Percentiles rank a stretch among this genome's conserved stretches.
These are phyloP conservation scores for Didymella pomorum DNA, from an alignment of 2,329 filamentous ascomycete genomes.

Conservation along the genomic window DNA sequence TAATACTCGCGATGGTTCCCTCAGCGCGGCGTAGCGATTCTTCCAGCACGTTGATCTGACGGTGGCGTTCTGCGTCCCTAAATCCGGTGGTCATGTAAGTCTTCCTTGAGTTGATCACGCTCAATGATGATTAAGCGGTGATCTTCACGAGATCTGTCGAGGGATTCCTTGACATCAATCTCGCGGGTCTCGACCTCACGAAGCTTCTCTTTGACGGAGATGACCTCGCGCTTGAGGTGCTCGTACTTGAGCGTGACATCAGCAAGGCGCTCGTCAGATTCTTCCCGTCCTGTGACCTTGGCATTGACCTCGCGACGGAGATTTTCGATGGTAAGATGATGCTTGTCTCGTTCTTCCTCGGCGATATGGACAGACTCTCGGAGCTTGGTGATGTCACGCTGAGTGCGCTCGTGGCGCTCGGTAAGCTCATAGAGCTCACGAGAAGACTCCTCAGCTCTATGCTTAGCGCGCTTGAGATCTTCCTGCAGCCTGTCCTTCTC, in stretches of 20 bases:
- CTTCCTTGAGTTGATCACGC: conserved; percentile 35
- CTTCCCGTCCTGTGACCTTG: conserved; percentile 30
- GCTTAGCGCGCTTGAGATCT: conserved; percentile 32
- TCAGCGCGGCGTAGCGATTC: conserved; percentile 35
- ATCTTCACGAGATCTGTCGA: conserved; percentile 31
- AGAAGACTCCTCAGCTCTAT: conserved; percentile 28
- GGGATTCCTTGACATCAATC: conserved; percentile 27
- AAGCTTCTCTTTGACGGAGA: conserved; percentile 37
- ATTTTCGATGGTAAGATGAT: conserved; percentile 29
- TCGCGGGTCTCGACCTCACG: conserved; percentile 29
- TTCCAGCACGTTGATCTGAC: conserved; percentile 27
- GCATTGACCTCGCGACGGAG: conserved; percentile 34
- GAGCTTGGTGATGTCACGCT: conserved; percentile 34
- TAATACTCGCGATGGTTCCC: conserved; percentile 23
- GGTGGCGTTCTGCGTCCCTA: conserved; percentile 29
- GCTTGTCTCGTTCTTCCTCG: conserved; percentile 36
- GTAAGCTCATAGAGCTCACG: conserved; percentile 36
- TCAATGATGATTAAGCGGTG: conserved; percentile 33
- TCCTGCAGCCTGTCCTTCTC: conserved; percentile 38
- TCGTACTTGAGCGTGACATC: conserved; percentile 35
- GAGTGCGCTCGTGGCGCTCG: conserved; percentile 31
- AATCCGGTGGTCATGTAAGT: conserved; percentile 30
- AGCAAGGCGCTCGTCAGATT: conserved; percentile 30
- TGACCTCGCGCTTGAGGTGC: conserved; percentile 34
- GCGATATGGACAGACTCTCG: conserved; percentile 31